Evolutionary conservation across 306 rosid species (phyloP).

Genomic region (Macrotyloma uniflorum): DNA sequence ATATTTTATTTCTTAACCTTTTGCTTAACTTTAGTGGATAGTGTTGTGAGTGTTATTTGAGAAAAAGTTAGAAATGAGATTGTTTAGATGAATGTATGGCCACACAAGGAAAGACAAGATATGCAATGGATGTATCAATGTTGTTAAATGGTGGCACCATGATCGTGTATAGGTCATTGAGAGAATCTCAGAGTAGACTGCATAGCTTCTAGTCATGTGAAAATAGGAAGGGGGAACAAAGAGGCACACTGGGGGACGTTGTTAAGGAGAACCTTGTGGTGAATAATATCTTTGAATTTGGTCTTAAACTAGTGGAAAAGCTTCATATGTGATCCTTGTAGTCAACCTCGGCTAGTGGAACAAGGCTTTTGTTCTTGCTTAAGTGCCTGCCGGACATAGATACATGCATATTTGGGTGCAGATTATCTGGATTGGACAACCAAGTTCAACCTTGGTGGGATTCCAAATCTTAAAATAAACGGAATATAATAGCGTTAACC

Average conservation of each 20-base stretch:
- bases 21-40: neutral
- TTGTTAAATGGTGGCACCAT: too few relatives aligned
- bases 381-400: neutral
- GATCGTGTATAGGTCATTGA: neutral
- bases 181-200: neutral
- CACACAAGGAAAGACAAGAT: neutral
- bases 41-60: neutral
- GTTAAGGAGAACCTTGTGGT: neutral
- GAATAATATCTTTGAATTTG: neutral
- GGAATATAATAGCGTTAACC: neutral
- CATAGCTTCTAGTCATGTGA: neutral
- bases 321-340: neutral
- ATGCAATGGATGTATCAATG: neutral
- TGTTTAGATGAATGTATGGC: neutral
- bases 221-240: neutral
- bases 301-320: neutral
- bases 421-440: constrained; percentile 10
- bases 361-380: neutral
- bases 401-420: neutral
- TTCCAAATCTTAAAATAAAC: too few relatives aligned
- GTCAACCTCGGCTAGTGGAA: neutral
- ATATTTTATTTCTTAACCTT: neutral
- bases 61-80: neutral
- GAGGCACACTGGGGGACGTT: neutral
- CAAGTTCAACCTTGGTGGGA: neutral